Evolutionary conservation across 192 early-diverging fungal genomes (phyloP).

Genomic region (Phycomyces blakesleeanus): DNA sequence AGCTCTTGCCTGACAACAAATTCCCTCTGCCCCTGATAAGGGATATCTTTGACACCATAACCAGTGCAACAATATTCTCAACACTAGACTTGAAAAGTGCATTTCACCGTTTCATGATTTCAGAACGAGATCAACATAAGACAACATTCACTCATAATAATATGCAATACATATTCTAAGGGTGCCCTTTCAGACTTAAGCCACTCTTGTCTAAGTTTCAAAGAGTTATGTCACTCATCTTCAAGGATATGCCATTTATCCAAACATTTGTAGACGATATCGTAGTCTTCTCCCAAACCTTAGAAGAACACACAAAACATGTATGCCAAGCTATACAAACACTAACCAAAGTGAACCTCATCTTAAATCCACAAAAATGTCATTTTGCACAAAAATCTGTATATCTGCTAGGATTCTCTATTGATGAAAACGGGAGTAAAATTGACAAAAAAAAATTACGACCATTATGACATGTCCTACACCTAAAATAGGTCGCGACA

Average conservation of each 20-base stretch:
- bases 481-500: too few relatives aligned
- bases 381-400: background rate
- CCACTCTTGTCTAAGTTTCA: background rate
- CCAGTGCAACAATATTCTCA: background rate
- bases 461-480: too few relatives aligned
- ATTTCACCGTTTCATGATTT: background rate
- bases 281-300: background rate
- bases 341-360: background rate
- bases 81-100: background rate
- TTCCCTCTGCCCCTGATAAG: background rate
- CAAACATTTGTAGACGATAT: conserved; percentile 3
- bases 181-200: background rate
- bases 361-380: conserved; percentile 8
- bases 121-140: background rate
- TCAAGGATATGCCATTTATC: background rate
- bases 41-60: background rate
- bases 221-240: background rate
- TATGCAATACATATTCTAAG: background rate
- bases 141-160: conserved; percentile 4
- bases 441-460: too few relatives aligned
- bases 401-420: too few relatives aligned
- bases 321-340: background rate
- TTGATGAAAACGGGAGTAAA: too few relatives aligned
- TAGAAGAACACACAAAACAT: background rate
- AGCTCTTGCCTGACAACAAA: conserved; percentile 2